A percentile compares a stretch with the other conserved stretches of the same genome.
Conservation (phyloP, 2,329 filamentous ascomycete species). For the Talaromyces sp. region DNA sequence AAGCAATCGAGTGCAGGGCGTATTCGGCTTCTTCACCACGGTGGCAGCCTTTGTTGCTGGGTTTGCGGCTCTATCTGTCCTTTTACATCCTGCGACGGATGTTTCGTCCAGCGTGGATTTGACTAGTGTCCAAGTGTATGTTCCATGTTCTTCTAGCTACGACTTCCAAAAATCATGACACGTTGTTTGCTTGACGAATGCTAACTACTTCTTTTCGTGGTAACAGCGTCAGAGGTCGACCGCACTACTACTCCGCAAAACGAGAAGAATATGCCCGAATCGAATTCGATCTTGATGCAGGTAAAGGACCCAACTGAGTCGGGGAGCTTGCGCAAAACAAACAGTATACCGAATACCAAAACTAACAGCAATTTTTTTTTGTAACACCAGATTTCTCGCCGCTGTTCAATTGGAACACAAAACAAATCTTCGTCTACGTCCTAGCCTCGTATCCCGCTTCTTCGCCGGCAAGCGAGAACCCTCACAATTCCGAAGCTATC, state of each 20-base stretch:
- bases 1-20: slow-evolving; percentile 78
- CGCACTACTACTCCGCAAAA: slow-evolving; percentile 91
- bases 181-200: not conserved
- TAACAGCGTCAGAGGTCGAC: slow-evolving; percentile 72
- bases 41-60: slow-evolving; percentile 76
- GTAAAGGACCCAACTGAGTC: slow-evolving; percentile 30
- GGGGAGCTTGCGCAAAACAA: too few relatives aligned
- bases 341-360: too few relatives aligned
- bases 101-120: slow-evolving; percentile 50
- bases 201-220: not conserved
- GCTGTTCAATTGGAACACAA: slow-evolving; percentile 99
- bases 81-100: slow-evolving; percentile 50
- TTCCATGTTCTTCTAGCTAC: too few relatives aligned
- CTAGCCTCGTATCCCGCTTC: slow-evolving; percentile 64
- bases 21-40: slow-evolving; percentile 97
- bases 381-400: slow-evolving; percentile 78
- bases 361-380: too few relatives aligned
- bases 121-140: slow-evolving; percentile 77
- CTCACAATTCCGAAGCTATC: slow-evolving; percentile 57
- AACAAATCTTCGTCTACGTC: slow-evolving; percentile 95
- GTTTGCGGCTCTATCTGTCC: slow-evolving; percentile 74
- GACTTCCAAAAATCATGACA: too few relatives aligned
- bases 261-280: slow-evolving; percentile 95
- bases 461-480: slow-evolving; percentile 32
- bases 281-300: slow-evolving; percentile 83